Base-by-base conservation (phyloP, 495 filamentous ascomycete species). In the Polyplosphaeria fusca region DNA sequence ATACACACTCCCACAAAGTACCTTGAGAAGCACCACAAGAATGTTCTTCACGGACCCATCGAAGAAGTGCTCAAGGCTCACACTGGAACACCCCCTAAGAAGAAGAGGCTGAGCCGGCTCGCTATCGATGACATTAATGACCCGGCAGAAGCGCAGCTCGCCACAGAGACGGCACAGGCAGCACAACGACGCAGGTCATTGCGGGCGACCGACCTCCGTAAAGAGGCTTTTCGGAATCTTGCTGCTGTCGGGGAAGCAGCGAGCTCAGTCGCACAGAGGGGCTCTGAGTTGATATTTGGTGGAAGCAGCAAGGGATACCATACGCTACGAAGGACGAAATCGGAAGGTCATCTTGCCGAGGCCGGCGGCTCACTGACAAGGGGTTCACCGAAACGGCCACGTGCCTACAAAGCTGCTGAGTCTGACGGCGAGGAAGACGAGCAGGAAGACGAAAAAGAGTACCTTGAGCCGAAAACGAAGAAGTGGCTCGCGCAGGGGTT, bases 401-500 rank as follows among this genome's bases (percentile, higher is more conserved):
- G 55, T 38, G 23, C 49, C 3, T 46, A 45, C n/a, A 35, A 9
- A 16, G 45, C 1, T 7, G 25, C 40, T 3, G 57, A 40, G 16
- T 14, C 47, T 1, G 48, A 47, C 9, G 25, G 40, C 23, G 47
- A 58, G 38, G 12, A 50, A 42, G 16, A 46, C 46, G 25, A 43
- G 20, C 9, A n/a, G 28, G 46, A 70, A 58, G 22, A 47, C 30
- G 47, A 58, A 42, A 19, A 63, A 30, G 56, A 23, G n/a, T 49
- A 27, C 35, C 41, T 41, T 55, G 63, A 56, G 28, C 62, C 52
- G n/a, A 58, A 55, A 43, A 62, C 35, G 22, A 72, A 73, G 55
- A 55, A 82, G 32, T 96, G 88, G 84, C 67, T 91, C 45, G 73
- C 78, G 50, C 85, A 89, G 64, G 92, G 92, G 1, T 71, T 98